Evolutionary conservation across 768 basidiomycete species (phyloP).

Genomic region (Tricholoma hemisulphureum): DNA sequence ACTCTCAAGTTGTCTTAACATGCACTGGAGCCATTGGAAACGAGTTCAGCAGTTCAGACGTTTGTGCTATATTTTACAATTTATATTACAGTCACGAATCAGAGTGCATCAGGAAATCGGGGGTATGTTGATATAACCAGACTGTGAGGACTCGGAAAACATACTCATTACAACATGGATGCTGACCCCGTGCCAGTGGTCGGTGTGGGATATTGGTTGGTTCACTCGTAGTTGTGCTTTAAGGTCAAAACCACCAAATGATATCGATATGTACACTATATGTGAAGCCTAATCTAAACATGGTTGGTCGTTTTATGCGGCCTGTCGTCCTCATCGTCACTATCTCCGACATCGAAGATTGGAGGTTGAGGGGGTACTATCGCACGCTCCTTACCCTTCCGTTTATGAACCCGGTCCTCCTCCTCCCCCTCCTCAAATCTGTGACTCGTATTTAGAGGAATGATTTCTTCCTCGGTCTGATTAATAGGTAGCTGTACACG

Average conservation of each 20-base stretch:
- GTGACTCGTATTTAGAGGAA: constrained; percentile 56
- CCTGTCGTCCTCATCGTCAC: constrained; percentile 48
- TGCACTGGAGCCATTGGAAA: too few species aligned
- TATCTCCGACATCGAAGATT: constrained; percentile 60
- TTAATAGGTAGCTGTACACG: constrained; percentile 41
- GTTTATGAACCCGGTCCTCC: constrained; percentile 26
- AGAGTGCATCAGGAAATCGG: too few species aligned
- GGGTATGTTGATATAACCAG: too few species aligned
- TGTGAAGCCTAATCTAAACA: not conserved
- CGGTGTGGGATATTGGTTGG: too few species aligned
- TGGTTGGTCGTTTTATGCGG: constrained; percentile 11
- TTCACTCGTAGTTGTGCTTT: too few species aligned
- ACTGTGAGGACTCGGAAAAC: too few species aligned
- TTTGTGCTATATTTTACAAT: too few species aligned
- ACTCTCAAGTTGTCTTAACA: too few species aligned
- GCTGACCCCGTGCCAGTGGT: too few species aligned
- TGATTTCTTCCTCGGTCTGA: constrained; percentile 59
- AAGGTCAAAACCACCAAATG: not conserved
- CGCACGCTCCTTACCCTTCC: constrained; percentile 53
- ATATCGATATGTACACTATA: not conserved
- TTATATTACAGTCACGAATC: too few species aligned
- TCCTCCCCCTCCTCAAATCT: constrained; percentile 48
- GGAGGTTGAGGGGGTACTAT: constrained; percentile 35
- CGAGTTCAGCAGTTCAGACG: too few species aligned
- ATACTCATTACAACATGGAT: too few species aligned